Evolutionary conservation across 768 basidiomycete genomes (phyloP), one percentile per base, ranked within the genome.

Genomic region (Hebeloma cylindrosporum): DNA sequence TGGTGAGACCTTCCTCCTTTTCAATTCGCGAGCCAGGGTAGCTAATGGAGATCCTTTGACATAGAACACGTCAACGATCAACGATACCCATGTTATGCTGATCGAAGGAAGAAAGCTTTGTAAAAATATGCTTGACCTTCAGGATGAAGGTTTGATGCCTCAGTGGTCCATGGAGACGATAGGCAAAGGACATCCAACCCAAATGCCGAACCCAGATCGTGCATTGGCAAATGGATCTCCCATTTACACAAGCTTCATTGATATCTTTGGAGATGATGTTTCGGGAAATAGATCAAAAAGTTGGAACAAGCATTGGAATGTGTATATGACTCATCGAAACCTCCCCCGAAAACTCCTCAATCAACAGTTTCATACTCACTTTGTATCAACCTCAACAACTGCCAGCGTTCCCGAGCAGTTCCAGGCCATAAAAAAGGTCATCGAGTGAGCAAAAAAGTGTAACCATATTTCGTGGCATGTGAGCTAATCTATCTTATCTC

Each of bases 281-380:
- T 76, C 71, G 0, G 72, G 71, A 7, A 74, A 75, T 45, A 49
- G 59, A 7, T 68, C 64, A 3, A 75, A 75, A 50, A 65, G 65
- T 28, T 75, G 65, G 63, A 75, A 74, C 48, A 71, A 73, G 37
- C 74, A 76, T 40, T 64, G 58, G 54, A 74, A 72, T 37, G 61
- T 67, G 0, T 74, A 72, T 36, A 52, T 70, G 17, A 63, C 56
- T 1, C 64, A 72, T 30, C 45, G 58, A 10, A 70, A 66, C 41
- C 53, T 74, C 0, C 72, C 69, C 0, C 55, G 60, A 7, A 39
- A 55, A 21, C 52, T 72, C 7, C 51, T 72, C 0, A 58, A 69
- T 2, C 68, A 72, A 38, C 60, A 73, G 40, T 65, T 54, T 18
- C 62, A 65, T 53, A 56, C 63, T 16, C 66, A 66, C 16, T 74